phyloP scores from a whole-genome alignment of 805 yeast genomes.

The Yamadazyma philogaea region DNA sequence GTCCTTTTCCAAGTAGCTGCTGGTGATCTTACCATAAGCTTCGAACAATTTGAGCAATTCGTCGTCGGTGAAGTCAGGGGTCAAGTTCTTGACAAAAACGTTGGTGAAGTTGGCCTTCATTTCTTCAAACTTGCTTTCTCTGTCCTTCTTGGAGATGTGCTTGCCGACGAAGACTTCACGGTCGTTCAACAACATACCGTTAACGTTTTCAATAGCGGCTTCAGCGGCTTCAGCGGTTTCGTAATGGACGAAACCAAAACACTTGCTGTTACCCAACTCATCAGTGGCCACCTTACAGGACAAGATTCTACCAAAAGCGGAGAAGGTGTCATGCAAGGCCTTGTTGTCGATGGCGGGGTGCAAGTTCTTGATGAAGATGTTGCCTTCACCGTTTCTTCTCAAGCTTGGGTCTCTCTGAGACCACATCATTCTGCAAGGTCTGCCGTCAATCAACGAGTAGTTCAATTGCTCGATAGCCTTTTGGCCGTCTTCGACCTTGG shows the following conservation, averaged over 20 bases:
- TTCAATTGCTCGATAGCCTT: conserved; percentile 92
- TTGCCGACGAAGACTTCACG: conserved; percentile 94
- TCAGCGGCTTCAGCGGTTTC: conserved; percentile 89
- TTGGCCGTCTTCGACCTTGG: conserved; percentile 84
- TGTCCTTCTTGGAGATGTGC: conserved; percentile 88
- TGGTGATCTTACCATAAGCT: conserved; percentile 76
- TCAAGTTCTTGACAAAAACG: conserved; percentile 90
- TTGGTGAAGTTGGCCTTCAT: conserved; percentile 92
- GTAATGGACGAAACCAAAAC: conserved; percentile 97
- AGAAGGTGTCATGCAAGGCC: conserved; percentile 96
- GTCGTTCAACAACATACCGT: conserved; percentile 97
- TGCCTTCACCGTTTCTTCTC: conserved; percentile 94
- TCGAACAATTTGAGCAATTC: conserved; percentile 71
- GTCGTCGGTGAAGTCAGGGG: conserved; percentile 62
- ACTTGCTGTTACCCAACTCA: conserved; percentile 85
- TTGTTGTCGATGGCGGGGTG: conserved; percentile 98
- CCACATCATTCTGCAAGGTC: conserved; percentile 99
- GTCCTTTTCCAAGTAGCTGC: conserved; percentile 76
- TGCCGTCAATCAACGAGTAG: conserved; percentile 91
- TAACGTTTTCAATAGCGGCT: conserved; percentile 94
- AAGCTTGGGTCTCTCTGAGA: conserved; percentile 97
- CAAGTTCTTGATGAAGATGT: conserved; percentile 96
- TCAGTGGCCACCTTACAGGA: conserved; percentile 98
- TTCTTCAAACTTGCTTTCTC: conserved; percentile 89
- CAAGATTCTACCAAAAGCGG: conserved; percentile 92